phyloP scores from a whole-genome alignment of 2,329 filamentous ascomycete genomes.

The Aspergillus chevalieri region DNA sequence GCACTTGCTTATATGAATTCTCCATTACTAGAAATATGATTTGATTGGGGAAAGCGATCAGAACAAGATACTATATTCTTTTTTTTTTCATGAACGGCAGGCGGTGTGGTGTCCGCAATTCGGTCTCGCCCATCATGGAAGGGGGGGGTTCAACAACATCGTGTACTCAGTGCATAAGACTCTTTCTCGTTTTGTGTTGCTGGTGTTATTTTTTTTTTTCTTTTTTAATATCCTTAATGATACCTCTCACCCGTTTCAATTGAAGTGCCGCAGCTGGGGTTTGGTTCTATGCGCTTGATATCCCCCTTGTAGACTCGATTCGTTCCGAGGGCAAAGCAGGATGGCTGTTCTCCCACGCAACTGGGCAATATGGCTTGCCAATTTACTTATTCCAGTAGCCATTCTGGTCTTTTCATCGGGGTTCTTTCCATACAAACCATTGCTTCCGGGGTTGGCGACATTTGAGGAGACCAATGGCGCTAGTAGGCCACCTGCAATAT shows the following conservation, averaged over 20 bases:
- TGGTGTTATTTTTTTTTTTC: too few species aligned
- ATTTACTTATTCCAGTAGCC: slow-evolving; percentile 69
- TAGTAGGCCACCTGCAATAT: slow-evolving; percentile 59
- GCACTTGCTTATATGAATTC: neutral
- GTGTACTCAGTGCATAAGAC: too few species aligned
- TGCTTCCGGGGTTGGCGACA: slow-evolving; percentile 74
- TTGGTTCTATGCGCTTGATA: neutral
- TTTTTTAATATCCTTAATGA: too few species aligned
- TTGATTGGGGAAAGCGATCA: neutral
- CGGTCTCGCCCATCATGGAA: too few species aligned
- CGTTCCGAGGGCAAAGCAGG: slow-evolving; percentile 1
- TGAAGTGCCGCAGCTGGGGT: neutral
- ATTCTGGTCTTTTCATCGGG: slow-evolving; percentile 75
- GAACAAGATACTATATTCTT: neutral
- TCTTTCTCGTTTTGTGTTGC: too few species aligned
- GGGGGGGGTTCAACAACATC: too few species aligned
- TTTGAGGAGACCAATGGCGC: slow-evolving; percentile 50
- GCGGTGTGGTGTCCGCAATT: neutral
- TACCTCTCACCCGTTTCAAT: neutral
- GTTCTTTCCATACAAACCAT: slow-evolving; percentile 97
- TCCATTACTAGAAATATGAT: neutral
- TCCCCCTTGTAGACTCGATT: neutral
- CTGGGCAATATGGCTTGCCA: slow-evolving; percentile 56
- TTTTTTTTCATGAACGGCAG: neutral
- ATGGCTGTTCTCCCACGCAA: slow-evolving; percentile 22